phyloP scores from a whole-genome alignment of 495 filamentous ascomycete genomes.

The Symbiotaphrina buchneri region DNA sequence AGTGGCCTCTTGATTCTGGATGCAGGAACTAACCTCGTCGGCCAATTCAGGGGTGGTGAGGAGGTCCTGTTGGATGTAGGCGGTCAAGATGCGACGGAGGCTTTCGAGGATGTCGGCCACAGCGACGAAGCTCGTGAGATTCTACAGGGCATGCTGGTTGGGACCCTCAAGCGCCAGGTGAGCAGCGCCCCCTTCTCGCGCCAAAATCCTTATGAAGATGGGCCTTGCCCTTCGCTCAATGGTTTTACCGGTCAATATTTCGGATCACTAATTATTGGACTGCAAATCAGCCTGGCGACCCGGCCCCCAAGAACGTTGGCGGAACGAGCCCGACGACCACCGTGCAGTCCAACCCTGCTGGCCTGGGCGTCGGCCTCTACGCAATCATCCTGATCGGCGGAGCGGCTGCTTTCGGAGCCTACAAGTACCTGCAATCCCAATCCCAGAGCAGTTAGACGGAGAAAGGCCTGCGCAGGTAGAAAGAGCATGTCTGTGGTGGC shows the following conservation, averaged over 20 bases:
- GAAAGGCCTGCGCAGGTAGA: no score
- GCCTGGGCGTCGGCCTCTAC: slow-evolving; percentile 64
- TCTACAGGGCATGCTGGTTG: slow-evolving; percentile 57
- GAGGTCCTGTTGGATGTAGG: slow-evolving; percentile 93
- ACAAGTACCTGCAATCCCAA: slow-evolving; percentile 60
- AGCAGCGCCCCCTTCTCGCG: slow-evolving; percentile 5
- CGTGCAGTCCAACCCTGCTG: slow-evolving; percentile 18
- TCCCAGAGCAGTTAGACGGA: neutral
- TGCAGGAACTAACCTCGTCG: neutral
- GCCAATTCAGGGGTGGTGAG: slow-evolving; percentile 64
- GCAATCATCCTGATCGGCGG: slow-evolving; percentile 60
- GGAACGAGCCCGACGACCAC: slow-evolving; percentile 21
- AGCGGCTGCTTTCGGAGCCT: slow-evolving; percentile 55
- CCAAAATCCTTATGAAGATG: slow-evolving; percentile 5
- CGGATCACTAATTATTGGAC: no score
- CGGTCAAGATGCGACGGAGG: slow-evolving; percentile 92
- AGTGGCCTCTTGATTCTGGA: slow-evolving; percentile 1
- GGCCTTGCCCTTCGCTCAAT: slow-evolving; percentile 5
- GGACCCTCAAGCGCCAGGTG: slow-evolving; percentile 72
- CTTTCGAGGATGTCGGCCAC: slow-evolving; percentile 99
- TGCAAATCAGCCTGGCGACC: slow-evolving; percentile 59
- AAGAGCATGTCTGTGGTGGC: no score
- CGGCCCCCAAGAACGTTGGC: slow-evolving; percentile 46
- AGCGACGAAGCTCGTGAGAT: slow-evolving; percentile 96
- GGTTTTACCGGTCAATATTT: slow-evolving; percentile 5